Evolutionary conservation across 2,329 filamentous ascomycete genomes (phyloP).

Genomic region (Torrubiella hemipterigena): DNA sequence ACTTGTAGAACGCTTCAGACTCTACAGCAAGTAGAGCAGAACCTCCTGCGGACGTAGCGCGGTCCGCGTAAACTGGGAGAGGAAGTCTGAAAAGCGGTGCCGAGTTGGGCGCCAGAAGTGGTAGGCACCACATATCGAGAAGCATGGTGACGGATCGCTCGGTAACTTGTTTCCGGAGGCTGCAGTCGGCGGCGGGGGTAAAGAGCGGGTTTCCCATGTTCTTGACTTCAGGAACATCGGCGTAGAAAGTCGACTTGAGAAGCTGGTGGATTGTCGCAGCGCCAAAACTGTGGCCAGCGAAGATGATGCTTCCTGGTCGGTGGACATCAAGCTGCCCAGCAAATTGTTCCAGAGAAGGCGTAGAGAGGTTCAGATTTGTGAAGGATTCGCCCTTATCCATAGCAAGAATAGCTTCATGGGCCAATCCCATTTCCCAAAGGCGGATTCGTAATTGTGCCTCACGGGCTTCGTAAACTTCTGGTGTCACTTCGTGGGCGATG

Average conservation of each 20-base stretch:
- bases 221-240: conserved; percentile 30
- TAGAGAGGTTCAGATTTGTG: conserved; percentile 41
- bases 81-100: conserved; percentile 58
- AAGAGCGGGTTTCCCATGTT: conserved; percentile 48
- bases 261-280: conserved; percentile 64
- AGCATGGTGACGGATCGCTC: conserved; percentile 53
- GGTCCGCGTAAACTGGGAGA: conserved; percentile 52
- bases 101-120: conserved; percentile 51
- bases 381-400: conserved; percentile 45
- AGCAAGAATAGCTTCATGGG: conserved; percentile 55
- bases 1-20: conserved; percentile 68
- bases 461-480: conserved; percentile 53
- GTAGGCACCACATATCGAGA: conserved; percentile 73
- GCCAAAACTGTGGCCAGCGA: conserved; percentile 73
- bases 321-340: conserved; percentile 52
- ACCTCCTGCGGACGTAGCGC: conserved; percentile 38
- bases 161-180: conserved; percentile 54
- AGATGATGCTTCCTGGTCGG: conserved; percentile 60
- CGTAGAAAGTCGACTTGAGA: conserved; percentile 67
- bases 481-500: conserved; percentile 49
- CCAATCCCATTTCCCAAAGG: conserved; percentile 64
- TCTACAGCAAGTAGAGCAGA: conserved; percentile 56
- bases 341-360: conserved; percentile 44
- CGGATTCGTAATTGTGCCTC: conserved; percentile 64
- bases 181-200: conserved; percentile 39